Evolutionary conservation across 139 green algal species (phyloP).

Genomic region (Coelastrella sp.): DNA sequence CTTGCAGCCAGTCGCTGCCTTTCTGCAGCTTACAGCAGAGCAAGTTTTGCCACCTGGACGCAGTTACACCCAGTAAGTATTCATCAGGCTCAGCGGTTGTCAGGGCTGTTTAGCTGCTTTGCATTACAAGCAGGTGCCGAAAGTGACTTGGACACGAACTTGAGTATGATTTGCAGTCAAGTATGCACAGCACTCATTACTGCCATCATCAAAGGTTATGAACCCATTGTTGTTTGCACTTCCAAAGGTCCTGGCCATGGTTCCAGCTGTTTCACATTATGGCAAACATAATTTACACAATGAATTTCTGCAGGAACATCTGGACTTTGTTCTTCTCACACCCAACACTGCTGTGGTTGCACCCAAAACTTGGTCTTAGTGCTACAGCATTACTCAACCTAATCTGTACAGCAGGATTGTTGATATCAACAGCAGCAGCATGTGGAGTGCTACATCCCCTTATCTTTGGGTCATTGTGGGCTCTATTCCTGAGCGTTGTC

Average conservation of each 20-base stretch:
- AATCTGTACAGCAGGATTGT: neutral
- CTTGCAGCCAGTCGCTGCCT: conserved; percentile 5
- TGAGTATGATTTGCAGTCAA: neutral
- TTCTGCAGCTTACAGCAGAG: conserved; percentile 1
- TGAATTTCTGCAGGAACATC: conserved; percentile 25
- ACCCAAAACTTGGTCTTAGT: neutral
- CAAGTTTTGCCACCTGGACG: neutral
- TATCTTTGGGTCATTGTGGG: conserved; percentile 14
- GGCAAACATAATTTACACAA: neutral
- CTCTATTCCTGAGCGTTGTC: conserved; percentile 9
- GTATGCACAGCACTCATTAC: neutral
- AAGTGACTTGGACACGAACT: neutral
- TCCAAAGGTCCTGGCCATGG: too few species aligned
- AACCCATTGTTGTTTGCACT: too few species aligned
- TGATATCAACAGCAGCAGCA: conserved; percentile 3
- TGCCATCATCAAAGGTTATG: too few species aligned
- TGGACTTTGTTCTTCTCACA: neutral
- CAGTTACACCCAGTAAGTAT: neutral
- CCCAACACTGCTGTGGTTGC: conserved; percentile 29
- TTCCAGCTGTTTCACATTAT: too few species aligned
- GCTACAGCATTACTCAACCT: neutral
- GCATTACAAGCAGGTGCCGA: neutral
- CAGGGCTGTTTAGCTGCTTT: neutral
- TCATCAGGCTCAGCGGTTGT: neutral
- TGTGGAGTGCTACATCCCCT: conserved; percentile 4